Percentiles rank a stretch among this genome's conserved stretches.
Evolutionary conservation across 805 yeast genomes (phyloP).

Genomic region (Monosporozyma siamensis): DNA sequence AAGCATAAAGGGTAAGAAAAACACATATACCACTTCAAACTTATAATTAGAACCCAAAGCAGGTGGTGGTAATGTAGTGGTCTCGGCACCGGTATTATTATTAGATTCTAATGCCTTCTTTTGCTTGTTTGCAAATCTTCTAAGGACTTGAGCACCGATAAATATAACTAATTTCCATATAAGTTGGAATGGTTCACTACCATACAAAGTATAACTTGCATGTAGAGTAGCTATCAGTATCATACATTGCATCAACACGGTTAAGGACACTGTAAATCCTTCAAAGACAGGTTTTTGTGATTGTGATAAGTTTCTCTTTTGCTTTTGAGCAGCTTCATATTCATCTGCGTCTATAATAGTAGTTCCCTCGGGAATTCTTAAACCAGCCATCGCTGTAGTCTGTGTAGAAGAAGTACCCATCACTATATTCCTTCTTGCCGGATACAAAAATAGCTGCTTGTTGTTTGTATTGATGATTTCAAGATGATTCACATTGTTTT

Average conservation of each 20-base stretch:
- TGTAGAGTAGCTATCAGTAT: conserved; percentile 4
- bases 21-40: conserved; percentile 30
- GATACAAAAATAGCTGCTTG: too few relatives aligned
- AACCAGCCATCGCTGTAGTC: background rate
- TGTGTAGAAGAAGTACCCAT: too few relatives aligned
- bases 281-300: background rate
- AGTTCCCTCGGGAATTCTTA: background rate
- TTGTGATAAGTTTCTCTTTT: background rate
- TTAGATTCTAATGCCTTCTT: background rate
- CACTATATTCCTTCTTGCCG: too few relatives aligned
- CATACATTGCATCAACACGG: conserved; percentile 2
- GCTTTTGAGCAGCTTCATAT: background rate
- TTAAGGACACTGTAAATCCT: background rate
- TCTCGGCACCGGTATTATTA: background rate
- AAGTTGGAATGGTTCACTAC: background rate
- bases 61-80: too few relatives aligned
- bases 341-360: background rate
- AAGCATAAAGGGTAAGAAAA: conserved; percentile 29
- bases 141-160: conserved; percentile 3
- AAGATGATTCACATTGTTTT: too few relatives aligned
- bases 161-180: conserved; percentile 3
- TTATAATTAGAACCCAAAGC: conserved; percentile 9
- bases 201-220: conserved; percentile 1
- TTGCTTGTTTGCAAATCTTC: background rate
- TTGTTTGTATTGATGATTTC: too few relatives aligned